Conservation (phyloP, 1,139 yeast genomes). For the Kodamaea suecica region DNA sequence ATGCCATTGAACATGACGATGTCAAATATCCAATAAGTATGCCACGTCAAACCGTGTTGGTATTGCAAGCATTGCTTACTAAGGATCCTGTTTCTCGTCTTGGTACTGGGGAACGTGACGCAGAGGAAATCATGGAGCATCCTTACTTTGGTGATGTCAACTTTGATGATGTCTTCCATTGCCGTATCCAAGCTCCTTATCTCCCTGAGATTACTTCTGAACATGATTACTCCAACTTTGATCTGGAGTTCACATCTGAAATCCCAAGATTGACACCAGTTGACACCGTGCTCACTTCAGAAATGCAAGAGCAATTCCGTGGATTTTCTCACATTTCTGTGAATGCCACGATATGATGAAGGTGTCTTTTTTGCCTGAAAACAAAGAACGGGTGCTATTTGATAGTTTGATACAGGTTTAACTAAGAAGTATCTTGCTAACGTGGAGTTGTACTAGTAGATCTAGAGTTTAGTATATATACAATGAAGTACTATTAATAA, state of each 20-base stretch:
- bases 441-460: too few species aligned
- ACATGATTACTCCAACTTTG: conserved; percentile 90
- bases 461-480: too few species aligned
- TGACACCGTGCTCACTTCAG: conserved; percentile 78
- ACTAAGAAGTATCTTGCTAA: not conserved
- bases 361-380: too few species aligned
- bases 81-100: conserved; percentile 82
- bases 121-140: conserved; percentile 91
- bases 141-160: conserved; percentile 87
- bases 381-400: not conserved
- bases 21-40: conserved; percentile 96
- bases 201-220: conserved; percentile 79
- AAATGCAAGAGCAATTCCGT: conserved; percentile 94
- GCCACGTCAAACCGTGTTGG: conserved; percentile 96
- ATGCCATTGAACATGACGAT: conserved; percentile 95
- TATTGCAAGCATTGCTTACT: conserved; percentile 83
- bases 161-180: conserved; percentile 77
- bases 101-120: conserved; percentile 87
- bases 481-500: too few species aligned
- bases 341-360: conserved; percentile 43
- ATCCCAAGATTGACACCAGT: conserved; percentile 95
- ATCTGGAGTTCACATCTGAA: conserved; percentile 90
- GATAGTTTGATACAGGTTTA: not conserved
- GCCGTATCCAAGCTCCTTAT: conserved; percentile 81
- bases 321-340: conserved; percentile 91